A percentile compares a stretch with the other conserved stretches of the same genome.
Conservation (phyloP, 306 rosid genomes). For the Quercus agrifolia region DNA sequence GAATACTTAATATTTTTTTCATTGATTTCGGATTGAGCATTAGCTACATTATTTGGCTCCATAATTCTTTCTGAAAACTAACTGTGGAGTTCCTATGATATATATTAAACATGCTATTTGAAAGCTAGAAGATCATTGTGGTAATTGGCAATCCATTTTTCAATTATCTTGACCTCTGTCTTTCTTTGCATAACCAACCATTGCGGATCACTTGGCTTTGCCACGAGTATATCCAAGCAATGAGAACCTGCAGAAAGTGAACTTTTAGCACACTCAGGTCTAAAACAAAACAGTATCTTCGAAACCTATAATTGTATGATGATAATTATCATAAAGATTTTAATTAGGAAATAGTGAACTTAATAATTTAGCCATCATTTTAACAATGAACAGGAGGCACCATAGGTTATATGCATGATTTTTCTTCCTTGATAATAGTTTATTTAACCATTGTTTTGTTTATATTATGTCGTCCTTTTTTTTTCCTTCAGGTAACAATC, state of each 20-base stretch:
- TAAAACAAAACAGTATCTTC: not conserved
- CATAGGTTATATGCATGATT: too few species aligned
- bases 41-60: not conserved
- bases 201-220: constrained; percentile 34
- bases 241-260: constrained; percentile 46
- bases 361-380: too few species aligned
- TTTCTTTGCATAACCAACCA: constrained; percentile 45
- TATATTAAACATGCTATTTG: not conserved
- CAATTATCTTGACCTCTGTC: constrained; percentile 30
- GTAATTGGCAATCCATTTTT: constrained; percentile 41
- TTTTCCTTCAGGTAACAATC: not conserved
- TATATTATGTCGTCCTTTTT: not conserved
- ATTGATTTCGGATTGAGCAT: not conserved
- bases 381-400: too few species aligned
- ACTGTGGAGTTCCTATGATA: not conserved
- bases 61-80: not conserved
- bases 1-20: not conserved
- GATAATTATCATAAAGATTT: not conserved
- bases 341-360: too few species aligned
- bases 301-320: not conserved
- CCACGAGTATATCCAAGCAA: constrained; percentile 38
- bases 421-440: not conserved
- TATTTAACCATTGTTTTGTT: not conserved
- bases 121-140: constrained; percentile 28
- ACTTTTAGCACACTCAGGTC: not conserved